Evolutionary conservation across 192 early-diverging fungal genomes (phyloP), one percentile per base, ranked within the genome.

Genomic region (Entomortierella beljakovae): DNA sequence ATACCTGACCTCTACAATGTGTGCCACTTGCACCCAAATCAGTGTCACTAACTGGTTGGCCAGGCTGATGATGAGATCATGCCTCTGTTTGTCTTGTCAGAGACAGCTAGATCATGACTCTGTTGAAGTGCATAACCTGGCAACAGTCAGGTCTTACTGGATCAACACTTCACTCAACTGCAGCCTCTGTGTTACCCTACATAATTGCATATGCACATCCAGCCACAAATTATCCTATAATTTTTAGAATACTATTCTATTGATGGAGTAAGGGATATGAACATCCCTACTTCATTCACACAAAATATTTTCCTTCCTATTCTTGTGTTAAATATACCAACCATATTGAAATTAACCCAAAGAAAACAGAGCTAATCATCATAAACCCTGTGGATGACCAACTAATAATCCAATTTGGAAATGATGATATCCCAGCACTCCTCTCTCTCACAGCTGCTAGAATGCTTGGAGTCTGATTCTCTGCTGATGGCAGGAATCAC

Each of bases 341-440:
- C 32, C 32, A 50, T 2, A 67, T 75, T 20, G 64, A 68, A 22
- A 68, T 75, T 53, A 75, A 75, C 51, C 57, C 58, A 18, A 62
- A 66, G 25, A 75, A 75, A 25, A 37, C 72, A 1, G 72, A 75
- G 34, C 64, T 75, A 1, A 0, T 75, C 0, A 59, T 61, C 13
- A 54, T 66, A 13, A 61, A 60, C n/a, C 23, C 59, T 60, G 28
- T 43, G 42, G 6, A 1, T 48, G 26, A 26, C 22, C 9, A 42
- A 13, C 23, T n/a, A 3, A 31, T 25, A 15, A 48, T 61, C 10
- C 33, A 25, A 9, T 2, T 60, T 8, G 58, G 58, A 0, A 28
- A 22, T 4, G 59, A 48, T 9, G n/a, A 0, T 18, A 22, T 48
- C 11, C 20, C 22, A 2, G 59, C 40, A 2, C 11, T 42, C 1